Evolutionary conservation across 805 yeast species (phyloP).

Genomic region (Metschnikowia kunwiensis): DNA sequence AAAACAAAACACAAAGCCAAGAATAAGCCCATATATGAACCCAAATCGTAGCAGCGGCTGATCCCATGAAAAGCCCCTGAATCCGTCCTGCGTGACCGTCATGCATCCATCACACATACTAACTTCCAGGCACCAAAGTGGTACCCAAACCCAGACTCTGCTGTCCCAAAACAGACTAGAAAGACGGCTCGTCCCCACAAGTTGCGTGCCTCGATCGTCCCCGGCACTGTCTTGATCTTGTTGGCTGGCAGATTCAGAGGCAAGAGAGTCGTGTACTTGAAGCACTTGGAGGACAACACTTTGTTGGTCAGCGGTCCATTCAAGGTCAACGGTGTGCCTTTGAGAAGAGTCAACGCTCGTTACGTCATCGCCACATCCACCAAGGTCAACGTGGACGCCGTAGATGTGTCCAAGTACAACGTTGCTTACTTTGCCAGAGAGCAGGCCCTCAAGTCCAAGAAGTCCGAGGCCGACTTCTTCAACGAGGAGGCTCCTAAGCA

Average conservation of each 20-base stretch:
- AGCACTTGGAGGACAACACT: conserved; percentile 96
- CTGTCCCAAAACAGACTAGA: conserved; percentile 86
- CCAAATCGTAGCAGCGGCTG: too few species aligned
- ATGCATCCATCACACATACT: too few species aligned
- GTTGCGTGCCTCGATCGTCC: conserved; percentile 92
- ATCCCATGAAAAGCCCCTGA: too few species aligned
- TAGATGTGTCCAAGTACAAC: conserved; percentile 87
- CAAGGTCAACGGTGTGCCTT: conserved; percentile 99
- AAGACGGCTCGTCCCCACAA: conserved; percentile 91
- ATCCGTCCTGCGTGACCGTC: too few species aligned
- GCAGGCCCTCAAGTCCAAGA: conserved; percentile 75
- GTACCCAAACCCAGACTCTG: conserved; percentile 91
- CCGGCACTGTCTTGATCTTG: conserved; percentile 96
- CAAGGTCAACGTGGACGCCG: conserved; percentile 72
- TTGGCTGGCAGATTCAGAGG: conserved; percentile 99
- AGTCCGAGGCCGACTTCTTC: conserved; percentile 91
- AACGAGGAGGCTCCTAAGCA: conserved; percentile 72
- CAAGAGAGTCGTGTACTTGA: conserved; percentile 98
- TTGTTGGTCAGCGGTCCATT: conserved; percentile 97
- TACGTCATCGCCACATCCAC: conserved; percentile 99
- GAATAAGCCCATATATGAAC: too few species aligned
- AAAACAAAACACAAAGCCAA: too few species aligned
- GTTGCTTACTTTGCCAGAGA: conserved; percentile 96
- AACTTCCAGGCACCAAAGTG: conserved; percentile 71
- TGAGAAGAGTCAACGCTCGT: conserved; percentile 98